A percentile compares a stretch with the other conserved stretches of the same genome.
Evolutionary conservation across 805 yeast genomes (phyloP).

Genomic region (Kodamaea nitidulidarum): DNA sequence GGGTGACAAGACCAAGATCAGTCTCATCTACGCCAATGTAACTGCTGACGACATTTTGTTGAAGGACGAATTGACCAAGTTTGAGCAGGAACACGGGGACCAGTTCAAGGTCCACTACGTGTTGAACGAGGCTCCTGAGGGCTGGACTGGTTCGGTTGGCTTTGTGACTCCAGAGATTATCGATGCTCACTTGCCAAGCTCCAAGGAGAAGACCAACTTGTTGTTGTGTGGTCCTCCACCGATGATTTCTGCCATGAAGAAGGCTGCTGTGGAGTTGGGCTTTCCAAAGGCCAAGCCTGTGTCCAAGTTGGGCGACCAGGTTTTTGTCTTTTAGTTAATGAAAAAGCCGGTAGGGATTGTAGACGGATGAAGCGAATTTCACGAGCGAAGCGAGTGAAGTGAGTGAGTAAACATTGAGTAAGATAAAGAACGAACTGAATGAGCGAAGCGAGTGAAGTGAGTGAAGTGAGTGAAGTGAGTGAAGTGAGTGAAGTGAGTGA

Average conservation of each 20-base stretch:
- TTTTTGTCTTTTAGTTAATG: constrained; percentile 67
- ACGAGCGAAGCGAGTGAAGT: too few relatives aligned
- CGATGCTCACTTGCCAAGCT: constrained; percentile 56
- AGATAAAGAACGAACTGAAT: too few relatives aligned
- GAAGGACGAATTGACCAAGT: constrained; percentile 70
- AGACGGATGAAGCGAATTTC: too few relatives aligned
- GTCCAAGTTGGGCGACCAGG: constrained; percentile 85
- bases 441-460: too few relatives aligned
- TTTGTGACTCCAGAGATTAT: constrained; percentile 75
- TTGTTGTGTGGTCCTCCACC: constrained; percentile 94
- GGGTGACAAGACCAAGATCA: constrained; percentile 69
- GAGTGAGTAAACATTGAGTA: too few relatives aligned
- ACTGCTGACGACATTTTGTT: constrained; percentile 75
- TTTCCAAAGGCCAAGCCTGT: constrained; percentile 83
- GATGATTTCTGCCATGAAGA: constrained; percentile 81
- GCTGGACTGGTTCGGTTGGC: constrained; percentile 78
- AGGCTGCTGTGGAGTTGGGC: constrained; percentile 70
- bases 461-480: too few relatives aligned
- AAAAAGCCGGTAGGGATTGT: neutral
- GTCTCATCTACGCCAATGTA: constrained; percentile 77
- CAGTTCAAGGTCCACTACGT: constrained; percentile 66
- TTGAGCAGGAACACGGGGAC: constrained; percentile 53
- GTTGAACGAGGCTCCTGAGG: constrained; percentile 65
- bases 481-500: too few relatives aligned
- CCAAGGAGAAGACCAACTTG: constrained; percentile 60